phyloP scores from a whole-genome alignment of 2,329 filamentous ascomycete species.

The Cercospora beticola region DNA sequence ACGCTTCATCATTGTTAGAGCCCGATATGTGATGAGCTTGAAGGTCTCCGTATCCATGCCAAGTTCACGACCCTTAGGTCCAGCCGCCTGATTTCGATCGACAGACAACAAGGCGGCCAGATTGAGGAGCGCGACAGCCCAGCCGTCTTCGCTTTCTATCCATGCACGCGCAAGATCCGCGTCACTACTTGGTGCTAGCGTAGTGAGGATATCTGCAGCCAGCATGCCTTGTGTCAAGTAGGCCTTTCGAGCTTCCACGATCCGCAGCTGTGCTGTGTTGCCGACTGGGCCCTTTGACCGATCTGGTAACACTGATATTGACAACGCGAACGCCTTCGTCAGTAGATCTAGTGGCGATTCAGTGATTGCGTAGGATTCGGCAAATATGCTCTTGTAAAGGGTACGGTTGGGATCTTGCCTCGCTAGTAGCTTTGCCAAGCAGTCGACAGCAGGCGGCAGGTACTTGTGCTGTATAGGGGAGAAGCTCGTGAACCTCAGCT shows the following conservation, averaged over 20 bases:
- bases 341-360: conserved; percentile 71
- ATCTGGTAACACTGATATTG: conserved; percentile 81
- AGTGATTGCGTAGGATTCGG: conserved; percentile 53
- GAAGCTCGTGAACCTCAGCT: conserved; percentile 75
- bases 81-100: conserved; percentile 45
- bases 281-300: conserved; percentile 56
- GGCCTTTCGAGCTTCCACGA: conserved; percentile 81
- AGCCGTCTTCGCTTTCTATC: conserved; percentile 80
- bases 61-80: conserved; percentile 25
- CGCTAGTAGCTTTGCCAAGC: conserved; percentile 85
- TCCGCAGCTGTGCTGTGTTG: conserved; percentile 51
- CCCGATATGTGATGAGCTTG: conserved; percentile 44
- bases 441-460: conserved; percentile 84
- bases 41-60: conserved; percentile 36
- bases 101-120: conserved; percentile 71
- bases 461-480: conserved; percentile 82
- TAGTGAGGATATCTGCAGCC: conserved; percentile 82
- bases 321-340: conserved; percentile 81
- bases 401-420: conserved; percentile 89
- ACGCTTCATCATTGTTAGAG: conserved; percentile 48
- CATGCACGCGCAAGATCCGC: conserved; percentile 69
- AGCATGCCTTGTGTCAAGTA: conserved; percentile 89
- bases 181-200: conserved; percentile 55
- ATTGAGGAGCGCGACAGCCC: conserved; percentile 74
- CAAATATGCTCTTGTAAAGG: conserved; percentile 79